Percentiles rank a stretch among this genome's conserved stretches.
phyloP scores from a whole-genome alignment of 208 protist species.

The Wallacemonas sp. region DNA sequence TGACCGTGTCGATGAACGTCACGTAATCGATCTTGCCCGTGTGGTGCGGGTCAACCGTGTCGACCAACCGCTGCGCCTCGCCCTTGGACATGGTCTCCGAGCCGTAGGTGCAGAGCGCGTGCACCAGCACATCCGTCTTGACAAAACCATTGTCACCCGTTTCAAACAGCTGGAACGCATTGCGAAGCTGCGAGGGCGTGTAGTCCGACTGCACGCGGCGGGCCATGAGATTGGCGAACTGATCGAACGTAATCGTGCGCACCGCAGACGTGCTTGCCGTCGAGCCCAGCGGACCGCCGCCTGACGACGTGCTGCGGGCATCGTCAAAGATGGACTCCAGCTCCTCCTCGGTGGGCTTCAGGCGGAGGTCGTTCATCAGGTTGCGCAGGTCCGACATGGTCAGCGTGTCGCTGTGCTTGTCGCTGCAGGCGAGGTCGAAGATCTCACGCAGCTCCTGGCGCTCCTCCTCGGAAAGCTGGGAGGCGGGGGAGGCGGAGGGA shows the following conservation, averaged over 20 bases:
- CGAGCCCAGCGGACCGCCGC: background rate
- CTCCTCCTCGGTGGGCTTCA: conserved; percentile 88
- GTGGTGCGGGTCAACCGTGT: conserved; percentile 76
- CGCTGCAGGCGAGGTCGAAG: conserved; percentile 90
- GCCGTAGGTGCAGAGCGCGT: conserved; percentile 89
- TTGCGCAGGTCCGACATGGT: conserved; percentile 75
- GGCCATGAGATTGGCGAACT: conserved; percentile 91
- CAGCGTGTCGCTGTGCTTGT: conserved; percentile 72
- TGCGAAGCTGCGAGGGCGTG: conserved; percentile 84
- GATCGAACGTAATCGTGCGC: conserved; percentile 74
- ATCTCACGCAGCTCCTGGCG: conserved; percentile 92
- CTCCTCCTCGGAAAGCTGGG: conserved; percentile 63
- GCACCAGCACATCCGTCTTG: conserved; percentile 80
- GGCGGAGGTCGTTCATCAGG: conserved; percentile 86
- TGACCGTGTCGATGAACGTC: conserved; percentile 88
- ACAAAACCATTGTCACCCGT: conserved; percentile 87
- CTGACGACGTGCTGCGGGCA: conserved; percentile 12
- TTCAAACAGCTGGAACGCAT: conserved; percentile 92
- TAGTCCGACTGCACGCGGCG: conserved; percentile 85
- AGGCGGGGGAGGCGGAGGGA: conserved; percentile 2
- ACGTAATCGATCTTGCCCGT: conserved; percentile 90
- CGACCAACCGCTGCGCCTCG: conserved; percentile 77
- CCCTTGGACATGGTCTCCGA: conserved; percentile 83
- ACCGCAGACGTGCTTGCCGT: background rate
- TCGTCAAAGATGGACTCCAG: conserved; percentile 82